Conservation (phyloP, 1,284 basidiomycete genomes). For the Papiliotrema terrestris region DNA sequence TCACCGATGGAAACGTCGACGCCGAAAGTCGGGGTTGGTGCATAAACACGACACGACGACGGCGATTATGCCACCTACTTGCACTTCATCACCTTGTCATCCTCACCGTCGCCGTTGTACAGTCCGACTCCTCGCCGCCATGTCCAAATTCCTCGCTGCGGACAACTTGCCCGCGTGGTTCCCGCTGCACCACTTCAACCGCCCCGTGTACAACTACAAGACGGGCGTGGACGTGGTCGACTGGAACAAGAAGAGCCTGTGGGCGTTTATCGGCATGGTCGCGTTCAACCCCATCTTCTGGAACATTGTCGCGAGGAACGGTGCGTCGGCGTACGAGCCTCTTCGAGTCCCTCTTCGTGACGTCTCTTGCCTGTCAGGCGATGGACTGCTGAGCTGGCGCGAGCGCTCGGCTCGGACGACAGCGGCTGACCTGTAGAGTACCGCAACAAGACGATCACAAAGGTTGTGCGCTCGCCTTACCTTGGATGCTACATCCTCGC, state of each 20-base stretch:
- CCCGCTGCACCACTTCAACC: slow-evolving; percentile 24
- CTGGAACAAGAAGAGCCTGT: slow-evolving; percentile 62
- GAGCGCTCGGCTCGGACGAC: slow-evolving; percentile 79
- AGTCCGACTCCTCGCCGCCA: neutral
- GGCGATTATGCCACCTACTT: no score
- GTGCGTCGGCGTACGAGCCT: slow-evolving; percentile 5
- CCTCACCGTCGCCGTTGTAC: neutral
- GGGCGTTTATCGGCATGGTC: slow-evolving; percentile 62
- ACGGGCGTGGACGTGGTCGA: slow-evolving; percentile 49
- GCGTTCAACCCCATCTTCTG: slow-evolving; percentile 90
- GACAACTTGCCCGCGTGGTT: slow-evolving; percentile 27
- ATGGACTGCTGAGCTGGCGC: slow-evolving; percentile 1
- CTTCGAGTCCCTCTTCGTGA: slow-evolving; percentile 7
- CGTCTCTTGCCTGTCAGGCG: slow-evolving; percentile 20
- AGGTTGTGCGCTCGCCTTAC: slow-evolving; percentile 67
- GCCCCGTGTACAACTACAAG: slow-evolving; percentile 28
- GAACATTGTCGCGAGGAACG: slow-evolving; percentile 88
- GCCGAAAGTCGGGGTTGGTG: no score
- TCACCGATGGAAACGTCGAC: no score
- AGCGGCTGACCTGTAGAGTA: slow-evolving; percentile 65
- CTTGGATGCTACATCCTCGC: slow-evolving; percentile 87
- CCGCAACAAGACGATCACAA: slow-evolving; percentile 83
- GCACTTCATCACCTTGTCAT: no score
- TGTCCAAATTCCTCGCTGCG: slow-evolving; percentile 7
- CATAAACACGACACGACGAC: no score